Conservation (phyloP, 352 stramenopile genomes). For the Aphanomyces euteiches region DNA sequence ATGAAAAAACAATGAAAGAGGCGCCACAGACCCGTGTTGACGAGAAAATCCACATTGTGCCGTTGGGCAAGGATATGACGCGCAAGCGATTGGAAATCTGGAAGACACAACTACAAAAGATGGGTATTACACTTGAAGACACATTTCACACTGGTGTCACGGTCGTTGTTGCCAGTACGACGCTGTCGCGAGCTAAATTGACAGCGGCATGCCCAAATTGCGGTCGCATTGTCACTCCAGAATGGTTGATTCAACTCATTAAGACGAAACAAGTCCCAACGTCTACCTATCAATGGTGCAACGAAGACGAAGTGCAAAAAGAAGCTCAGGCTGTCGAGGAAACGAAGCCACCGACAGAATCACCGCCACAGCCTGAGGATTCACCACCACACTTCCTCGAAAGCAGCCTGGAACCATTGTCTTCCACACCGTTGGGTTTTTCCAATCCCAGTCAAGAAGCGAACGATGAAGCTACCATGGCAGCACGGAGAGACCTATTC, state of each 20-base stretch:
- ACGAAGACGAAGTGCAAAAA: background rate
- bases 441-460: constrained; percentile 18
- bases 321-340: background rate
- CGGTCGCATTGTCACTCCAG: constrained; percentile 6
- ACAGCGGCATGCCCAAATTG: background rate
- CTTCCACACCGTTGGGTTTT: background rate
- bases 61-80: constrained; percentile 60
- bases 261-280: background rate
- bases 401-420: background rate
- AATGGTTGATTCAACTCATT: constrained; percentile 22
- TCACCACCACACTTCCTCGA: background rate
- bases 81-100: constrained; percentile 62
- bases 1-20: background rate
- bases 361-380: background rate
- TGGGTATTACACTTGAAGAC: constrained; percentile 46
- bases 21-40: background rate
- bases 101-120: constrained; percentile 48
- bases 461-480: constrained; percentile 16
- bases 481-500: constrained; percentile 59
- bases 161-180: constrained; percentile 21
- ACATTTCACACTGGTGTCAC: background rate
- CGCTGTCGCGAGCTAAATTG: background rate
- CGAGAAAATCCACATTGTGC: constrained; percentile 51
- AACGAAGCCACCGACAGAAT: background rate
- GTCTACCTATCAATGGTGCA: background rate